These are phyloP conservation scores for Alternaria burnsii DNA, from an alignment of 2,329 filamentous ascomycete genomes.

Conservation along the genomic window DNA sequence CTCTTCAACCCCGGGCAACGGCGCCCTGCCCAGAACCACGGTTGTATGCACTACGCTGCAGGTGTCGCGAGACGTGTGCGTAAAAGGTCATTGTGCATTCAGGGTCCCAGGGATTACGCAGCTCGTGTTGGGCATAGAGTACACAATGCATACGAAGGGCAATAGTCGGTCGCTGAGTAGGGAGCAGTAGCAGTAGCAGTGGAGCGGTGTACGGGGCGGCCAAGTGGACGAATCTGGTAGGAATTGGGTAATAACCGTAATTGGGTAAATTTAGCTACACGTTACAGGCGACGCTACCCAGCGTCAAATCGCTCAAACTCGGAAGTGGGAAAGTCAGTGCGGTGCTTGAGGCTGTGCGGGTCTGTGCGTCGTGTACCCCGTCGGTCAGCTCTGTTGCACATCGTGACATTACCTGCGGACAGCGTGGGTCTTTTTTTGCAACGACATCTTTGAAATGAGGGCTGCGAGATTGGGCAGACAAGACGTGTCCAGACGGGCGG, in stretches of 20 bases:
- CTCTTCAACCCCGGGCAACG: constrained; percentile 22
- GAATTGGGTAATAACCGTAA: constrained; percentile 14
- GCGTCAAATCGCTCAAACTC: constrained; percentile 46
- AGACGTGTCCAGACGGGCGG: neutral
- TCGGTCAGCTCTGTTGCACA: neutral
- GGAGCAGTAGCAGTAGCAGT: constrained; percentile 1
- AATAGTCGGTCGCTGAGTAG: neutral
- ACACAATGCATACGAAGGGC: constrained; percentile 15
- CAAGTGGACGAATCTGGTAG: constrained; percentile 27
- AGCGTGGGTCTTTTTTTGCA: neutral
- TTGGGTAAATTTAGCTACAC: constrained; percentile 42
- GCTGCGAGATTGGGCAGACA: neutral
- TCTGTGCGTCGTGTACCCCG: constrained; percentile 13
- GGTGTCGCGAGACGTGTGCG: constrained; percentile 20
- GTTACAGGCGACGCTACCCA: constrained; percentile 44
- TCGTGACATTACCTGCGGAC: constrained; percentile 7
- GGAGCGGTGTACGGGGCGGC: constrained; percentile 19
- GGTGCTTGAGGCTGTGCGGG: constrained; percentile 37
- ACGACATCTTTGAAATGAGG: neutral
- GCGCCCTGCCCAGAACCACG: constrained; percentile 14
- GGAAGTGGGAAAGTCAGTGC: constrained; percentile 23
- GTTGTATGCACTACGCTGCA: constrained; percentile 15
- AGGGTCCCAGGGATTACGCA: constrained; percentile 17
- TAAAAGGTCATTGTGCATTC: neutral
- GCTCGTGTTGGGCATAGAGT: constrained; percentile 5